These are phyloP conservation scores for Nakaseomyces kungkrabaensis DNA, from an alignment of 1,139 yeast species.

Conservation along the genomic window DNA sequence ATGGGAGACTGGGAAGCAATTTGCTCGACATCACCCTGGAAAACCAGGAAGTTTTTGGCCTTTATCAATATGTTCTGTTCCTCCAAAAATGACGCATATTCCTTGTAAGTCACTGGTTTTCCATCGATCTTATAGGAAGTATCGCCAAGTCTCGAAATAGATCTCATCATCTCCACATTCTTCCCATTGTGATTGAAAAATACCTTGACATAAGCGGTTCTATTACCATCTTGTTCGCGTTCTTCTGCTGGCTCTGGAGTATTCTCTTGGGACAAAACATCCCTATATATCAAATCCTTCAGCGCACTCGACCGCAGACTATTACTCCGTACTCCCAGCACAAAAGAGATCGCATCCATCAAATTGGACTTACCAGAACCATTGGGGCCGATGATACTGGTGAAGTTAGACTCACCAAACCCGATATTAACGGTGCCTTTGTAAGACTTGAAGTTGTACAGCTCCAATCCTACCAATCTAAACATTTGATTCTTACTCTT, in stretches of 20 bases:
- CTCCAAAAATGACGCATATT: slow-evolving; percentile 58
- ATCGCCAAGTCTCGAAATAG: slow-evolving; percentile 45
- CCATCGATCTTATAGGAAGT: slow-evolving; percentile 67
- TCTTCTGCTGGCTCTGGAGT: not conserved
- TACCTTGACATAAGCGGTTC: slow-evolving; percentile 70
- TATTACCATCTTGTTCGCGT: slow-evolving; percentile 12
- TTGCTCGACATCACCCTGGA: slow-evolving; percentile 94
- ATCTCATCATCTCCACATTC: slow-evolving; percentile 31
- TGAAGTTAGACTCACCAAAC: slow-evolving; percentile 73
- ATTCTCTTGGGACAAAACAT: slow-evolving; percentile 31
- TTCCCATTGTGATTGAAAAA: slow-evolving; percentile 58
- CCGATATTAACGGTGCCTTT: slow-evolving; percentile 67
- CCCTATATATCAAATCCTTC: slow-evolving; percentile 74
- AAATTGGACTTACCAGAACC: slow-evolving; percentile 96
- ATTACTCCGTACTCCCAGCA: slow-evolving; percentile 70
- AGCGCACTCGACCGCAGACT: slow-evolving; percentile 69
- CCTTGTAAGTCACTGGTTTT: slow-evolving; percentile 48
- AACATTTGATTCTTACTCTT: slow-evolving; percentile 43
- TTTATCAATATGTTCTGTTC: slow-evolving; percentile 78
- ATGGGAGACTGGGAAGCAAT: slow-evolving; percentile 80
- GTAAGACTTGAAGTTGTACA: slow-evolving; percentile 85
- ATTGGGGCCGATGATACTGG: slow-evolving; percentile 93
- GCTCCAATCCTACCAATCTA: slow-evolving; percentile 60
- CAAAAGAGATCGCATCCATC: slow-evolving; percentile 98
- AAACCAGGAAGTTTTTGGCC: slow-evolving; percentile 85